Evolutionary conservation across 164 flowering plant species (phyloP), one percentile per base, ranked within the genome.

Genomic region (Protea cynaroides): DNA sequence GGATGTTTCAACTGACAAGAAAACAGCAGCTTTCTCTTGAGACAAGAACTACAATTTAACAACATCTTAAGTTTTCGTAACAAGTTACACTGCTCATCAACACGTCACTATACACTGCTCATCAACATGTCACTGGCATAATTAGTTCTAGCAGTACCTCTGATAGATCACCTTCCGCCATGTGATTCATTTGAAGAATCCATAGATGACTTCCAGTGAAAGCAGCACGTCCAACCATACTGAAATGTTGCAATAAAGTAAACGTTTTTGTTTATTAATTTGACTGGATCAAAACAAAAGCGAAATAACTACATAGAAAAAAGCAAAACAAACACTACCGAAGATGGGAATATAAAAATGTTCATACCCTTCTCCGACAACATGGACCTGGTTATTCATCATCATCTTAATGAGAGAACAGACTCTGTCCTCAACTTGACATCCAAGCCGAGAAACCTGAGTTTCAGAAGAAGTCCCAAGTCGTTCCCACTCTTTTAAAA

Each of bases 331-430:
- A 25, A 51, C 34, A 23, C 60, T n/a, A 0, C 6, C 0, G 51
- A 61, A 52, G 40, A 22, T n/a, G n/a, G 49, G 18, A 19, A 5
- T 59, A 21, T 34, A 24, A 25, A 25, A 59, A 65, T 4, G 15
- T 1, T 46, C 29, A 8, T 84, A 90, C 98, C 98, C 96, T 84
- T 90, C 83, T 66, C 98, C 98, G 22, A 88, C 76, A 40, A 84
- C 61, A 75, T 79, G 77, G 63, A 90, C 74, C 40, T 82, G 86
- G 66, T 80, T 82, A 61, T 76, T 79, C 57, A 71, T 66, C 88
- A 83, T 87, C 94, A 89, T 86, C 73, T 74, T 74, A 50, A 88
- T 65, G 43, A 92, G 84, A 14, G 66, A 59, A 25, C 55, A 62
- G 6, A 85, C 64, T 53, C 63, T 66, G 46, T 84, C 80, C 58